These are phyloP conservation scores for Chaetothyriales sp. DNA, from an alignment of 2,329 filamentous ascomycete species.

Conservation along the genomic window DNA sequence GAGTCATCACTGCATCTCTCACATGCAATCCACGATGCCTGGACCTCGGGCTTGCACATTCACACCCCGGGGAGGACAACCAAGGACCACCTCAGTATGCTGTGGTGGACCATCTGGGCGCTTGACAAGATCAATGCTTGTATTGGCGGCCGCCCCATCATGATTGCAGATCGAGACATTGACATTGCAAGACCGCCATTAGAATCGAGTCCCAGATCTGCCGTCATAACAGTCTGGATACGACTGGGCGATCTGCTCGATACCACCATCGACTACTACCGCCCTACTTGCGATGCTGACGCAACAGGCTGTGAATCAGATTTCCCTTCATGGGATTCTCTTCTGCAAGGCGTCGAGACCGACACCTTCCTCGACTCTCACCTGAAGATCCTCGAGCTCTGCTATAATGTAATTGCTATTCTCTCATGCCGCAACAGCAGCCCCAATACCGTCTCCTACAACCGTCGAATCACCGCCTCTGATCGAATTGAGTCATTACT, in stretches of 20 bases:
- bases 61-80: conserved; percentile 21
- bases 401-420: conserved; percentile 43
- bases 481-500: conserved; percentile 38
- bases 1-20: conserved; percentile 26
- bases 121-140: conserved; percentile 29
- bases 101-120: conserved; percentile 29
- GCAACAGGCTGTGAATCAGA: conserved; percentile 25
- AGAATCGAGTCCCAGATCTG: conserved; percentile 6
- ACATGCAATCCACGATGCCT: conserved; percentile 28
- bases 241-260: conserved; percentile 25
- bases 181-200: conserved; percentile 21
- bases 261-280: conserved; percentile 27
- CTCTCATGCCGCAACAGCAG: conserved; percentile 39
- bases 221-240: conserved; percentile 25
- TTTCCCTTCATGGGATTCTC: conserved; percentile 24
- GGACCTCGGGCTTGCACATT: conserved; percentile 26
- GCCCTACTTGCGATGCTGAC: conserved; percentile 18
- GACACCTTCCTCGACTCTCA: conserved; percentile 2
- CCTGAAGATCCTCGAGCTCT: conserved; percentile 34
- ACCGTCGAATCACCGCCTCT: conserved; percentile 41
- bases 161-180: conserved; percentile 27
- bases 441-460: conserved; percentile 35
- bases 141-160: conserved; percentile 26
- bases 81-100: conserved; percentile 19
- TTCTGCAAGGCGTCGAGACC: conserved; percentile 8